Conservation (phyloP, 1,284 basidiomycete species). For the Tylopilus microsporus region DNA sequence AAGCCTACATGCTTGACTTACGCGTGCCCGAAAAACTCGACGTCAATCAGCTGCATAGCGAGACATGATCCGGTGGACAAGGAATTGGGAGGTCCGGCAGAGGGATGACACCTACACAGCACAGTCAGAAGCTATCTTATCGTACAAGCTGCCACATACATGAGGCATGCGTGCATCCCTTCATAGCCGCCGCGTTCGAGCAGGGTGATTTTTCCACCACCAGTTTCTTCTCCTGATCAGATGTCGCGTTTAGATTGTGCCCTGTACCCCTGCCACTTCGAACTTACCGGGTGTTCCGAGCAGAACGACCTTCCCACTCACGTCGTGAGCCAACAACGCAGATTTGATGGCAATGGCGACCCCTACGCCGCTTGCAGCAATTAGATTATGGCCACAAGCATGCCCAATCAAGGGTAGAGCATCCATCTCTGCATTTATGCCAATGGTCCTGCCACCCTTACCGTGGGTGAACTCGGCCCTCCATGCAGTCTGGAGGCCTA, state of each 20-base stretch:
- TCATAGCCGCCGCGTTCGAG: constrained; percentile 70
- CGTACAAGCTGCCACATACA: constrained; percentile 41
- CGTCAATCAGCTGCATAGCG: constrained; percentile 55
- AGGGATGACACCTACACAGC: constrained; percentile 58
- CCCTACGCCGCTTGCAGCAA: constrained; percentile 76
- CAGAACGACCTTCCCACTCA: constrained; percentile 70
- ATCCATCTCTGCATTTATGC: constrained; percentile 69
- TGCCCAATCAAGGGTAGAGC: constrained; percentile 63
- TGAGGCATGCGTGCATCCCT: constrained; percentile 73
- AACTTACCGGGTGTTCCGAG: constrained; percentile 76
- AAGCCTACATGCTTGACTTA: constrained; percentile 30
- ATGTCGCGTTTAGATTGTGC: constrained; percentile 10
- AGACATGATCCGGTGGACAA: constrained; percentile 49
- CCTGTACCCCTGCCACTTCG: constrained; percentile 1
- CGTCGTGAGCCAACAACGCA: constrained; percentile 58
- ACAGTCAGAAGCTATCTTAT: constrained; percentile 14
- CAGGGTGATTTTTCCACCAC: constrained; percentile 72
- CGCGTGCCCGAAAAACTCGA: constrained; percentile 68
- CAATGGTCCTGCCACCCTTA: constrained; percentile 58
- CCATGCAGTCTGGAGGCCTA: constrained; percentile 74
- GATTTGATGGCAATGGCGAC: constrained; percentile 68
- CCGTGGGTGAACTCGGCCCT: constrained; percentile 63
- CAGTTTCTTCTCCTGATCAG: constrained; percentile 66
- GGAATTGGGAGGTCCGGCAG: constrained; percentile 44
- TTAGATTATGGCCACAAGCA: constrained; percentile 85